Evolutionary conservation across 116 monocot species (phyloP).

Genomic region (Phalaenopsis hybrid): DNA sequence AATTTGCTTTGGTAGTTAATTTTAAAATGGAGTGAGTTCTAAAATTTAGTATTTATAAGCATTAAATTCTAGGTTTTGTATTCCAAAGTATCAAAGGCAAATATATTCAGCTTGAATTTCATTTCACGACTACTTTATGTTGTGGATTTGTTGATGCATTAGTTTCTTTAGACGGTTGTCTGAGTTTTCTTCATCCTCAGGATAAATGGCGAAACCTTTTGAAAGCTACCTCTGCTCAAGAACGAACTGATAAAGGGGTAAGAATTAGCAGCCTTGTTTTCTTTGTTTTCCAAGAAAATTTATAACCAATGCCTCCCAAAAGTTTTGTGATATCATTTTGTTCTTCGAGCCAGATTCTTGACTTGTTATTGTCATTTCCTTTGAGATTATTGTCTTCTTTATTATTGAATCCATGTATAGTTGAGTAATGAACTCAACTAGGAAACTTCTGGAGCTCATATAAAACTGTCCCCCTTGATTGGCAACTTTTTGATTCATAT

Average conservation of each 20-base stretch:
- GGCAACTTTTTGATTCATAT: too few relatives aligned
- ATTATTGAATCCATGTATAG: not conserved
- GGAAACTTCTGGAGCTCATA: not conserved
- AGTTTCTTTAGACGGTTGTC: not conserved
- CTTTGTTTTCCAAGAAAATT: not conserved
- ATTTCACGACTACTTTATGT: not conserved
- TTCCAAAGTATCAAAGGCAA: not conserved
- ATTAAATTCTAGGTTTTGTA: not conserved
- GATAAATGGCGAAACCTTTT: slow-evolving; percentile 81
- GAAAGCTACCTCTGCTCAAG: slow-evolving; percentile 47
- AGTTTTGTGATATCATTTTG: not conserved
- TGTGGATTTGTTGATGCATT: not conserved
- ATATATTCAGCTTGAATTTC: not conserved
- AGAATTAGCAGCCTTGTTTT: not conserved
- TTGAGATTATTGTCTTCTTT: not conserved
- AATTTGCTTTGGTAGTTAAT: not conserved
- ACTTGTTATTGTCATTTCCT: not conserved
- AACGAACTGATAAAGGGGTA: slow-evolving; percentile 30
- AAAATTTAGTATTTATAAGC: not conserved
- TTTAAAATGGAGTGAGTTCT: not conserved
- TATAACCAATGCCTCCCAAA: not conserved
- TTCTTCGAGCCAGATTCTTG: not conserved
- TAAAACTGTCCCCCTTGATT: not conserved
- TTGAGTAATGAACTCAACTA: not conserved
- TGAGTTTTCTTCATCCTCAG: slow-evolving; percentile 23